phyloP scores from a whole-genome alignment of 441 rosid species.

The Euphorbia schlechtendalii region DNA sequence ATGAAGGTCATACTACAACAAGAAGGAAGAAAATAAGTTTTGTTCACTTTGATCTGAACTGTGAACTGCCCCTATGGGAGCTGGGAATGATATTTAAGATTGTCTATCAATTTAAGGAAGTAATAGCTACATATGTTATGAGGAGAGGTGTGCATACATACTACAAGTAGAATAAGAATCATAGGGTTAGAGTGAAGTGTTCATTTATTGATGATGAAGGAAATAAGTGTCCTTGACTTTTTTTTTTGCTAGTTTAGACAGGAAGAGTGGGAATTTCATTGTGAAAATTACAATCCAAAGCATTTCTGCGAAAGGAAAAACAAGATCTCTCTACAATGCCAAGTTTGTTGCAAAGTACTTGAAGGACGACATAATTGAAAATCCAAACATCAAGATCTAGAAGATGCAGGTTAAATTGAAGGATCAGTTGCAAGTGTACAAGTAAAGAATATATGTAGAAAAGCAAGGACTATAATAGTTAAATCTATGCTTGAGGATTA shows the following conservation, averaged over 20 bases:
- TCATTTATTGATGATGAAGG: no score
- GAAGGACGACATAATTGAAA: neutral
- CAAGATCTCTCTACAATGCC: neutral
- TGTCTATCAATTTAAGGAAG: neutral
- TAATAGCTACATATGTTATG: neutral
- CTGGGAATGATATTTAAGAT: neutral
- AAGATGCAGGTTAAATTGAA: neutral
- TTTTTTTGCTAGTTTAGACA: neutral
- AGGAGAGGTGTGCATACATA: neutral
- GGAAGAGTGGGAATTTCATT: neutral
- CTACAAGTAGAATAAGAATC: neutral
- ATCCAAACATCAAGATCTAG: neutral
- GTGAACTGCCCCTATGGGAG: neutral
- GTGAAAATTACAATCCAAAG: neutral
- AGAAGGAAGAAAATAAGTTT: neutral
- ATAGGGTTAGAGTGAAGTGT: neutral
- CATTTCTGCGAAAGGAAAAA: neutral
- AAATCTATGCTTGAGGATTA: neutral
- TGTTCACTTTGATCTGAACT: neutral
- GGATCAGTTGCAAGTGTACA: neutral
- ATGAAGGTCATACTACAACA: neutral
- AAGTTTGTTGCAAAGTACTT: neutral
- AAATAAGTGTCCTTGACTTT: neutral
- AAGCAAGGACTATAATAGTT: neutral
- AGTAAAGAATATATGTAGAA: neutral